Conservation (phyloP, 257 asterid species). For the Coffea eugenioides region DNA sequence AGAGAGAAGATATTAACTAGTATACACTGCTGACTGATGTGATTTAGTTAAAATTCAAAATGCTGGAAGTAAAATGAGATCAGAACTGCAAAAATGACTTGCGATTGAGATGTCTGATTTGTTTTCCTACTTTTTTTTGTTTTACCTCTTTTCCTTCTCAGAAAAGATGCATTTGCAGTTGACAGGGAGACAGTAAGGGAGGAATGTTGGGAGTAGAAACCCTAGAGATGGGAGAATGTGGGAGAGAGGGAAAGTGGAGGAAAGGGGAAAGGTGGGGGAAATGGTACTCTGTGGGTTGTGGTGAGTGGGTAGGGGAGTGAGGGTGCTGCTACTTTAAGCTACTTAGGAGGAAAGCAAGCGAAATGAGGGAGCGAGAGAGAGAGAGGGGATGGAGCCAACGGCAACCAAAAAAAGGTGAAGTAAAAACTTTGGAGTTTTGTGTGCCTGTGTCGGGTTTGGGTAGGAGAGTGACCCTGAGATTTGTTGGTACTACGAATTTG, state of each 20-base stretch:
- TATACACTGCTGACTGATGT: neutral
- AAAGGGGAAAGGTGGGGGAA: conserved; percentile 6
- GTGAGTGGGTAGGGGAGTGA: neutral
- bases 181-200: neutral
- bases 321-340: conserved; percentile 56
- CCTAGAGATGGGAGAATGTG: conserved; percentile 18
- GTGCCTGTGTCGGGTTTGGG: neutral
- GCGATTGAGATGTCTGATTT: no score
- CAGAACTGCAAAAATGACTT: neutral
- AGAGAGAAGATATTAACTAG: no score
- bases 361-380: conserved; percentile 6
- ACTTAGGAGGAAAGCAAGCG: conserved; percentile 51
- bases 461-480: conserved; percentile 12
- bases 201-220: neutral
- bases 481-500: conserved; percentile 10
- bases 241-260: conserved; percentile 7
- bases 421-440: conserved; percentile 28
- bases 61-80: neutral
- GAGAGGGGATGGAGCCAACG: conserved; percentile 20
- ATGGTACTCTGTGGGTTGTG: neutral
- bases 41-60: neutral
- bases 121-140: no score
- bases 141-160: neutral
- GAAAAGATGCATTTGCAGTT: conserved; percentile 6
- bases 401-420: conserved; percentile 19